These are phyloP conservation scores for Camillea tinctor DNA, from an alignment of 2,329 filamentous ascomycete genomes.

Conservation along the genomic window DNA sequence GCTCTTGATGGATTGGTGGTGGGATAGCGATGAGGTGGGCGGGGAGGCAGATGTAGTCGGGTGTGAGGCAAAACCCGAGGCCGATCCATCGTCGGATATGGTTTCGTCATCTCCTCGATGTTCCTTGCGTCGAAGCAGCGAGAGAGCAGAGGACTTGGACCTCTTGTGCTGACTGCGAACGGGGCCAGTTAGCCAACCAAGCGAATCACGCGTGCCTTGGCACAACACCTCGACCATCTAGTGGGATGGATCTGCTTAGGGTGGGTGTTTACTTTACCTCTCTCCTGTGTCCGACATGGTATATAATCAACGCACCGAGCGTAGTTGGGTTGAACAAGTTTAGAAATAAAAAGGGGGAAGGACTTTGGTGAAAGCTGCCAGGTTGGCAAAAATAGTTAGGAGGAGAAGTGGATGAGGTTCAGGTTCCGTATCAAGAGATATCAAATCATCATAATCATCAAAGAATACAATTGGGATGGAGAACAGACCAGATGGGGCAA, in stretches of 20 bases:
- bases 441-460: not conserved
- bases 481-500: not conserved
- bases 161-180: slow-evolving; percentile 46
- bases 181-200: slow-evolving; percentile 16
- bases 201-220: slow-evolving; percentile 2
- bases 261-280: slow-evolving; percentile 29
- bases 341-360: not conserved
- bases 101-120: slow-evolving; percentile 51
- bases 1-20: slow-evolving; percentile 38
- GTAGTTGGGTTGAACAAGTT: not conserved
- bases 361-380: no score
- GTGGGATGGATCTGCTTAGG: not conserved
- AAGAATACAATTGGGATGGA: not conserved
- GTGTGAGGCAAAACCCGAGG: slow-evolving; percentile 32
- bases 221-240: no score
- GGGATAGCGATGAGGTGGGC: slow-evolving; percentile 36
- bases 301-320: slow-evolving; percentile 9
- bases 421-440: not conserved
- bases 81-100: slow-evolving; percentile 46
- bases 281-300: slow-evolving; percentile 39
- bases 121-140: slow-evolving; percentile 53
- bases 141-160: slow-evolving; percentile 53
- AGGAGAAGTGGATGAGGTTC: not conserved
- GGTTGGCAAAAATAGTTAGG: not conserved
- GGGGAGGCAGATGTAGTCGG: slow-evolving; percentile 33